Base-by-base conservation (phyloP, 176 grass and related monocot species). In the Dactylis glomerata region DNA sequence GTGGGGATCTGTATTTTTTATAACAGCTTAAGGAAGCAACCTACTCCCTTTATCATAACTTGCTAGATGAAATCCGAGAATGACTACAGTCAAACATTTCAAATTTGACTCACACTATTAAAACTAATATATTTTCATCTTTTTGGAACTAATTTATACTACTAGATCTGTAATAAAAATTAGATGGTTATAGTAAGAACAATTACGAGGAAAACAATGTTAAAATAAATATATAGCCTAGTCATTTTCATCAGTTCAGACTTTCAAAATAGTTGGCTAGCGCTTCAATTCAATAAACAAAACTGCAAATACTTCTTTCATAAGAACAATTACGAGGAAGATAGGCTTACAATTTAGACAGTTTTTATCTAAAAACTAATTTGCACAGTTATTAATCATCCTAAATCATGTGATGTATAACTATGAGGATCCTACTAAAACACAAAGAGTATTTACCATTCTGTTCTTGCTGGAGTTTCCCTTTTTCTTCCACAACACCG, bases 401-500 rank as follows among this genome's bases (percentile, higher is more conserved):
- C 6, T 31, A 67, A 15, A 66, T 11, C 9, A 50, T 65, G 65
- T n/a, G 10, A 49, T 3, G 32, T 49, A 17, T 32, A 27, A 30
- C 59, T 63, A 63, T 7, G 28, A 63, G 13, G 27, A 31, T 66
- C 69, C 78, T 66, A 80, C 19, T 8, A 80, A 80, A 80, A 34
- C 11, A 45, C 8, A 49, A 14, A n/a, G 10, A 5, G 28, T 34
- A 67, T 16, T 16, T 47, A 80, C 78, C 19, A 16, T 80, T 32
- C 6, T 50, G 42, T 80, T 67, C 42, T 50, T 34, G 19, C 42
- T 34, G 28, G 20, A 67, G 42, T 16, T 36, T 80, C 33, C 6
- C 42, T 45, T 32, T 80, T 67, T 80, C 78, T 46, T 80, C 61
- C 0, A 80, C 67, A 42, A 80, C 61, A 34, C 42, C 22, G 28